Base-by-base conservation (phyloP, 148 eudicot genomes). In the Chenopodium quinoa region DNA sequence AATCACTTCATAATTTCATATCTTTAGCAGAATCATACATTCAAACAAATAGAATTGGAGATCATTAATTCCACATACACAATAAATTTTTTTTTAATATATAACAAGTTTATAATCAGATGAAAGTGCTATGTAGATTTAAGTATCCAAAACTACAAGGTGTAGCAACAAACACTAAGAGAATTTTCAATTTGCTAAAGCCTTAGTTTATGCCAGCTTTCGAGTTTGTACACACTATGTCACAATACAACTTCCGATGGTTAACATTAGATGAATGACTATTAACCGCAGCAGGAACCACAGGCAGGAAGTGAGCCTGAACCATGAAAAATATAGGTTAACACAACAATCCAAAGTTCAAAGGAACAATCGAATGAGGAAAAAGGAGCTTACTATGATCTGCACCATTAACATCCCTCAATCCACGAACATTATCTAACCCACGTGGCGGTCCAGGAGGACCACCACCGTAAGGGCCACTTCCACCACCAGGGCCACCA, bases 401-500 rank as follows among this genome's bases (percentile, higher is more conserved):
- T 29, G 86, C 88, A 40, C 94, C 87, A 29, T 91, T 83, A 60
- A 95, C 93, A 79, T 93, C 93, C 77, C 91, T 90, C 83, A 95
- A 13, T 65, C 99, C 99, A 79, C 90, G 90, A 77, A 88, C 90
- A 52, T 88, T 85, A 85, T 88, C 90, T 50, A 88, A 77, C 16
- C 90, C 89, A 78, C 98, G 92, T 40, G 96, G 97, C 29, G 94
- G 97, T 65, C 99, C 91, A 62, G 92, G 95, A 74, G 97, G 97
- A 82, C 94, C 98, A 56, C 98, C 93, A 46, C 94, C 97, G 85
- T 87, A 89, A 62, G 98, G 98, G 77, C 97, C 98, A 17, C 88
- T 86, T 84, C 96, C 98, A 75, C 94, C 98, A 71, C 96, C 96
- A 11, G 96, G 93, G 65, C 97, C 97, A 68, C 99, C 99, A 80